Conservation (phyloP, 768 basidiomycete genomes). For the Leccinum truebloodii region DNA sequence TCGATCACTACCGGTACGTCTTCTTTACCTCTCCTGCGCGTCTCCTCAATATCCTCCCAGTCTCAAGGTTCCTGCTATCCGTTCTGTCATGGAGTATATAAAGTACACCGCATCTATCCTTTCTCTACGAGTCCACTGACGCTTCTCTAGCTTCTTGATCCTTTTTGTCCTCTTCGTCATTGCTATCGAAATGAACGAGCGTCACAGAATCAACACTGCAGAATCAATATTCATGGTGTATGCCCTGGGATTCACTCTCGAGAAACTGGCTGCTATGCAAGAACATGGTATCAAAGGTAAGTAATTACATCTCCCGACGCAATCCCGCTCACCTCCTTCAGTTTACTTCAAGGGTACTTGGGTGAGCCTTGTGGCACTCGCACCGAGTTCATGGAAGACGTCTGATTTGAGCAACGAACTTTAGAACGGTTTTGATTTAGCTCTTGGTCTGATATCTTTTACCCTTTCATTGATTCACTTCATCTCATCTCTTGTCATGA, state of each 20-base stretch:
- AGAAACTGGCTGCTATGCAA: slow-evolving; percentile 93
- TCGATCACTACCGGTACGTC: slow-evolving; percentile 89
- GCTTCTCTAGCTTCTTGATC: slow-evolving; percentile 58
- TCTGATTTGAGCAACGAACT: slow-evolving; percentile 12
- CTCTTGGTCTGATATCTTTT: slow-evolving; percentile 60
- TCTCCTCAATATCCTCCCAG: slow-evolving; percentile 36
- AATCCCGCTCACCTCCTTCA: slow-evolving; percentile 29
- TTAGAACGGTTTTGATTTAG: slow-evolving; percentile 91
- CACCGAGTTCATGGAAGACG: slow-evolving; percentile 11
- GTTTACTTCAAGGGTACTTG: slow-evolving; percentile 87
- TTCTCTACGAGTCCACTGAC: not conserved
- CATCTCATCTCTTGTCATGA: slow-evolving; percentile 7
- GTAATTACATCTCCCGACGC: not conserved
- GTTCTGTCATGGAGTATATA: slow-evolving; percentile 84
- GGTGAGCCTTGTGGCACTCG: slow-evolving; percentile 43
- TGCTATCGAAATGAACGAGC: slow-evolving; percentile 73
- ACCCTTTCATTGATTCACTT: not conserved
- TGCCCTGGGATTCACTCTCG: slow-evolving; percentile 81
- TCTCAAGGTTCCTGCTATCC: slow-evolving; percentile 90
- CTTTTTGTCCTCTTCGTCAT: slow-evolving; percentile 78
- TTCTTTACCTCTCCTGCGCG: not conserved
- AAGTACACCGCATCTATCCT: slow-evolving; percentile 51
- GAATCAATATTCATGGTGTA: slow-evolving; percentile 82
- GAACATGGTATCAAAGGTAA: slow-evolving; percentile 90
- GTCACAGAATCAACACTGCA: slow-evolving; percentile 57